Evolutionary conservation across 345 rosid genomes (phyloP).

Genomic region (Ceriops decandra): DNA sequence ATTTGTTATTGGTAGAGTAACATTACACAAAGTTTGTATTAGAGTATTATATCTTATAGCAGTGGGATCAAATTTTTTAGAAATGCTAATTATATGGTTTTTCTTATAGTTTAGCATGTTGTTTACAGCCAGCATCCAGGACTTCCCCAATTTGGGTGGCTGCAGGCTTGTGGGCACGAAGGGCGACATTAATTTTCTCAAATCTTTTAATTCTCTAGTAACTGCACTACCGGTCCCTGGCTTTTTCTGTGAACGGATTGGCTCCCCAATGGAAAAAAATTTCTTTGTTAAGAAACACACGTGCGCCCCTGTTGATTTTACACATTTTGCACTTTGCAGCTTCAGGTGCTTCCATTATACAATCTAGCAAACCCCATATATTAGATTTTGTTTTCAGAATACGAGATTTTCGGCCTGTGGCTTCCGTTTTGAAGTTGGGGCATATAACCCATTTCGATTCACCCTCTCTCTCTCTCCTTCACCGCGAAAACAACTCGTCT

Average conservation of each 20-base stretch:
- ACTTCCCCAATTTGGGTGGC: slow-evolving; percentile 1
- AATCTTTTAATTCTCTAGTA: not conserved
- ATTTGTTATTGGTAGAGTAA: too few species aligned
- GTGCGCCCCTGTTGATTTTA: slow-evolving; percentile 24
- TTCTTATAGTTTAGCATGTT: not conserved
- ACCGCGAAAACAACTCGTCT: slow-evolving; percentile 24
- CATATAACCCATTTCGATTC: not conserved
- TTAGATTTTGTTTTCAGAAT: slow-evolving; percentile 22
- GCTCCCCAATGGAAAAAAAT: slow-evolving; percentile 11
- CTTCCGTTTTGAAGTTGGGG: not conserved
- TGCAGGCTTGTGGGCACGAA: slow-evolving; percentile 24
- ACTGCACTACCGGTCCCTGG: slow-evolving; percentile 29
- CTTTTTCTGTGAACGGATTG: slow-evolving; percentile 16
- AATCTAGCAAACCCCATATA: not conserved
- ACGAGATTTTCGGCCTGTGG: slow-evolving; percentile 1
- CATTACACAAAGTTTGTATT: too few species aligned
- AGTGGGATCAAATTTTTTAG: slow-evolving; percentile 1
- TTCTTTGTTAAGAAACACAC: slow-evolving; percentile 19
- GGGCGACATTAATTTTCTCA: slow-evolving; percentile 7
- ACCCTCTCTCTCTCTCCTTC: not conserved
- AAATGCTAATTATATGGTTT: not conserved
- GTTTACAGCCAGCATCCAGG: slow-evolving; percentile 16
- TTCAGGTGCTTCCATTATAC: slow-evolving; percentile 26
- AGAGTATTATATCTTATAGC: too few species aligned
- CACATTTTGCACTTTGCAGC: slow-evolving; percentile 18